phyloP scores from a whole-genome alignment of 371 early-diverging fungal species.

The Mortierella sp. region DNA sequence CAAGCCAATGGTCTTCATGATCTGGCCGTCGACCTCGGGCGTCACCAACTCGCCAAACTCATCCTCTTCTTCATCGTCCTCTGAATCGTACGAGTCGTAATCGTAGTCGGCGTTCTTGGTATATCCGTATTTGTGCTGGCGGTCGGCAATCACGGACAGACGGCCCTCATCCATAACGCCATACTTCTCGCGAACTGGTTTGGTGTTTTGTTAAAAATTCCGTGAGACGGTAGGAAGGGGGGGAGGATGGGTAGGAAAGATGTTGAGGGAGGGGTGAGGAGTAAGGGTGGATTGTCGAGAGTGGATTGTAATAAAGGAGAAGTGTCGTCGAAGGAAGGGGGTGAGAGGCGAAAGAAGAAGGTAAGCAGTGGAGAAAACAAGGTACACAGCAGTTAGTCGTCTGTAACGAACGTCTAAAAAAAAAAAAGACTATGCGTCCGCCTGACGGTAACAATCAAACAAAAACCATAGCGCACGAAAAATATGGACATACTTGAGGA shows the following conservation, averaged over 20 bases:
- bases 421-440: not conserved
- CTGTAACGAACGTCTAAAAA: not conserved
- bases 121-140: constrained; percentile 62
- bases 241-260: not conserved
- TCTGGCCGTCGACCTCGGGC: constrained; percentile 92
- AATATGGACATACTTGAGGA: constrained; percentile 62
- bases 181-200: constrained; percentile 72
- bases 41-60: constrained; percentile 89
- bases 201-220: not conserved
- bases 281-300: not conserved
- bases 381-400: not conserved
- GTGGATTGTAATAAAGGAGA: not conserved
- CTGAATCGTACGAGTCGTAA: constrained; percentile 58
- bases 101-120: constrained; percentile 53
- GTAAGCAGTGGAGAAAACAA: not conserved
- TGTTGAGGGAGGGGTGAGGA: not conserved
- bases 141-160: constrained; percentile 56
- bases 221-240: not conserved
- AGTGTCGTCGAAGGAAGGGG: not conserved
- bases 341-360: not conserved
- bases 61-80: constrained; percentile 87
- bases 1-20: constrained; percentile 89
- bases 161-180: constrained; percentile 58
- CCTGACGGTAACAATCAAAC: not conserved
- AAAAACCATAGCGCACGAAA: not conserved